These are phyloP conservation scores for Heliamphora pulchella DNA, from an alignment of 179 eudicot species.

Conservation along the genomic window DNA sequence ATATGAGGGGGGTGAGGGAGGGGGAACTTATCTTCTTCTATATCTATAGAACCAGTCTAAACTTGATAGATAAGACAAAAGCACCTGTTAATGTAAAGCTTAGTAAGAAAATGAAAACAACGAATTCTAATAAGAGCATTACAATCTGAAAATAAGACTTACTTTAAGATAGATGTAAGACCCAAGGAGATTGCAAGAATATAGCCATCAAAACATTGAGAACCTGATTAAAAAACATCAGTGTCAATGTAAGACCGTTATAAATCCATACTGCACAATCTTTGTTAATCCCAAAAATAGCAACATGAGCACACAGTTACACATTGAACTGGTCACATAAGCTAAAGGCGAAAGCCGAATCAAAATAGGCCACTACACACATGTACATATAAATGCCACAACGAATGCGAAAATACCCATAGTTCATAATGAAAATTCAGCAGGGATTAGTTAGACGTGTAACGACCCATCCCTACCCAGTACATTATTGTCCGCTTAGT, in stretches of 20 bases:
- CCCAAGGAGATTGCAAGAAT: conserved; percentile 79
- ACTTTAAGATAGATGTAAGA: conserved; percentile 67
- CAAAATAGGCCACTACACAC: background rate
- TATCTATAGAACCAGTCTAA: background rate
- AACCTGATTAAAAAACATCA: conserved; percentile 35
- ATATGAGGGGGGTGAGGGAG: too few relatives aligned
- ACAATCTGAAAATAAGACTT: conserved; percentile 25
- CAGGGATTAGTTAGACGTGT: too few relatives aligned
- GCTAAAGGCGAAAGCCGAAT: background rate
- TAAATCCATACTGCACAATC: background rate
- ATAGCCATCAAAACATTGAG: conserved; percentile 52
- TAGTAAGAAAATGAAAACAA: conserved; percentile 9
- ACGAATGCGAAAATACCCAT: background rate
- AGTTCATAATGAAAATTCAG: background rate
- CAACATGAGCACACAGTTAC: background rate
- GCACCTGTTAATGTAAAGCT: background rate
- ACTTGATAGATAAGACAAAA: background rate
- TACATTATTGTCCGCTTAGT: too few relatives aligned
- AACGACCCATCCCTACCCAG: too few relatives aligned
- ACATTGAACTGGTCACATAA: background rate
- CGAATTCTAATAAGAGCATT: background rate
- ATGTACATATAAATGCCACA: background rate
- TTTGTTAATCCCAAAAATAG: background rate
- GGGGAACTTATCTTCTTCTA: background rate
- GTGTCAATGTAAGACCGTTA: conserved; percentile 8